These are phyloP conservation scores for Metschnikowia peoriensis DNA, from an alignment of 805 yeast genomes.

Conservation along the genomic window DNA sequence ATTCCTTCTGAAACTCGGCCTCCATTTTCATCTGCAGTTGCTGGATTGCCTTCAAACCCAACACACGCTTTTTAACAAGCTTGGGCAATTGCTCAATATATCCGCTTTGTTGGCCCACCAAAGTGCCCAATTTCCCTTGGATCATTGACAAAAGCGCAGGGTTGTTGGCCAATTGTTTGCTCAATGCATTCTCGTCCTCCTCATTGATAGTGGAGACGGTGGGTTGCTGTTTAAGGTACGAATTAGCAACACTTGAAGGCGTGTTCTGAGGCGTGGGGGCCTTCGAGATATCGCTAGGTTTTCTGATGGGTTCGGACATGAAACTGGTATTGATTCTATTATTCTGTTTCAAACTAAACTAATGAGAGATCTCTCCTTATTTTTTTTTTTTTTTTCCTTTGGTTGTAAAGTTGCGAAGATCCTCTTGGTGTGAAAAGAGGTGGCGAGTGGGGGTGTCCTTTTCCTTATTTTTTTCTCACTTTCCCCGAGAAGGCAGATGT, in stretches of 20 bases:
- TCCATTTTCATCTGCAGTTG: constrained; percentile 77
- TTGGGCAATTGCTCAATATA: constrained; percentile 77
- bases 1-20: constrained; percentile 86
- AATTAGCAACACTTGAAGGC: constrained; percentile 81
- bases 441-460: background rate
- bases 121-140: constrained; percentile 80
- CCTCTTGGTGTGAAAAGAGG: background rate
- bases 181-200: constrained; percentile 29
- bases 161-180: constrained; percentile 61
- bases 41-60: constrained; percentile 81
- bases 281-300: constrained; percentile 70
- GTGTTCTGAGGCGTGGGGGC: constrained; percentile 99
- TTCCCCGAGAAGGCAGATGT: constrained; percentile 5
- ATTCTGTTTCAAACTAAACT: background rate
- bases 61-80: constrained; percentile 69
- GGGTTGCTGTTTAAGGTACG: constrained; percentile 64
- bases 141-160: constrained; percentile 85
- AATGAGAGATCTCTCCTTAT: background rate
- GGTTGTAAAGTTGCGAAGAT: background rate
- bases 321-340: too few relatives aligned
- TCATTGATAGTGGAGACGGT: constrained; percentile 67
- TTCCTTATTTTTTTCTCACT: constrained; percentile 6
- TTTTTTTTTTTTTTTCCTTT: too few relatives aligned
- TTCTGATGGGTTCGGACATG: constrained; percentile 89
- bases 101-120: constrained; percentile 85